Base-by-base conservation (phyloP, 1,284 basidiomycete genomes). In the Cutaneotrichosporon arboriforme region DNA sequence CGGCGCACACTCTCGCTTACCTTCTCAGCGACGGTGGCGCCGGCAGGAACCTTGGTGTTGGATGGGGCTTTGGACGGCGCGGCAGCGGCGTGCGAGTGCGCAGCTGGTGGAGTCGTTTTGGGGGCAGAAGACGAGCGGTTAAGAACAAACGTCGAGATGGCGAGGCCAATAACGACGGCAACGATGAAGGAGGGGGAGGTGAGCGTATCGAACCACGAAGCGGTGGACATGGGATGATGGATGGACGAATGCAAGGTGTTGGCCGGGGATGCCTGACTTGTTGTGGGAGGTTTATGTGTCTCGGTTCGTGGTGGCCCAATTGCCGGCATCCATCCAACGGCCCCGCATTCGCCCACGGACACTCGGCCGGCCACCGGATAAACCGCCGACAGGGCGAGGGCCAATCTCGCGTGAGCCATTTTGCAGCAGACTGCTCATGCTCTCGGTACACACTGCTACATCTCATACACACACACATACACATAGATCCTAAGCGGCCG, bases 31-130 rank as follows among this genome's bases (percentile, higher is more conserved):
- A 60, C 59, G 36, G 74, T 65, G 20, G 65, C 54, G 9, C 67
- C 53, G n/a, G 72, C 56, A 10, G 74, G 72, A 3, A 70, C 62
- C n/a, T 70, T 72, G n/a, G n/a, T n/a, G n/a, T n/a, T 15, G 26
- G 42, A 44, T 22, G 23, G 26, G 26, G 23, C 23, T 17, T 44
- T 44, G 26, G 42, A 26, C 15, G 13, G 36, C 7, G 26, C 10
- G 26, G 26, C 26, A 31, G 26, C 10, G 26, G 26, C 26, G 26
- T 31, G 26, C 7, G 26, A 73, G 74, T 75, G 55, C 72, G 55
- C 42, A 13, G 47, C 23, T 23, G 47, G 15, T 13, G 41, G 15
- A 17, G 37, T 26, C 12, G 40, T 17, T 21, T 33, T 13, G 10
- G 10, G 17, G 31, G 13, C 31, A n/a, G 47, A 23, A 40, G 45